Percentiles rank a stretch among this genome's conserved stretches.
These are phyloP conservation scores for Dactylellina drechsleri DNA, from an alignment of 2,329 filamentous ascomycete genomes.

Conservation along the genomic window DNA sequence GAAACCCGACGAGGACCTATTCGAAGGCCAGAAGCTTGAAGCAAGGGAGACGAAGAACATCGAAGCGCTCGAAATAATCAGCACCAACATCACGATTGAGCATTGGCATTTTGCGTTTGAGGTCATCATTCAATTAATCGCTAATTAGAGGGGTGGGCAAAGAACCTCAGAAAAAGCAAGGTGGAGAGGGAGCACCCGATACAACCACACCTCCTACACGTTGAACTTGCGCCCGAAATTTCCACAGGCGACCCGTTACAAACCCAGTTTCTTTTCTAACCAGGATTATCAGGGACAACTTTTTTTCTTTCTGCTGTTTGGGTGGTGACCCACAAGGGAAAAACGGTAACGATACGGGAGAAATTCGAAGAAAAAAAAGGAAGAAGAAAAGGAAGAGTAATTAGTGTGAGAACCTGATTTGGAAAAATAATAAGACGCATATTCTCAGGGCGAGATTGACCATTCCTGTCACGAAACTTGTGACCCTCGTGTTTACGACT, in stretches of 20 bases:
- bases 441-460: constrained; percentile 14
- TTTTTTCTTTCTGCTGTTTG: constrained; percentile 34
- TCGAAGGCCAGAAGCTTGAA: constrained; percentile 44
- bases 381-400: constrained; percentile 11
- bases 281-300: constrained; percentile 55
- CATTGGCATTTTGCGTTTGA: too few relatives aligned
- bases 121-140: too few relatives aligned
- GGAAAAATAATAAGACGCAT: constrained; percentile 54
- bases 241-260: constrained; percentile 53
- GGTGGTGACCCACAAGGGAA: constrained; percentile 35
- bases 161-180: constrained; percentile 31
- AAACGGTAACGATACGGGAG: constrained; percentile 54
- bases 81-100: not conserved
- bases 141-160: constrained; percentile 2
- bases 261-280: constrained; percentile 52
- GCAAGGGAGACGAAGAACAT: constrained; percentile 34
- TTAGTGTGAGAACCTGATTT: constrained; percentile 42
- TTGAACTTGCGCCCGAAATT: constrained; percentile 47
- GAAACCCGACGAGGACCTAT: constrained; percentile 19
- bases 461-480: constrained; percentile 33
- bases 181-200: constrained; percentile 15
- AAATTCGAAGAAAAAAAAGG: constrained; percentile 5
- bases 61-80: constrained; percentile 25
- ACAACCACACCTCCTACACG: constrained; percentile 4
- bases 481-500: constrained; percentile 42